These are phyloP conservation scores for Candida sojae DNA, from an alignment of 1,139 yeast species.

Conservation along the genomic window DNA sequence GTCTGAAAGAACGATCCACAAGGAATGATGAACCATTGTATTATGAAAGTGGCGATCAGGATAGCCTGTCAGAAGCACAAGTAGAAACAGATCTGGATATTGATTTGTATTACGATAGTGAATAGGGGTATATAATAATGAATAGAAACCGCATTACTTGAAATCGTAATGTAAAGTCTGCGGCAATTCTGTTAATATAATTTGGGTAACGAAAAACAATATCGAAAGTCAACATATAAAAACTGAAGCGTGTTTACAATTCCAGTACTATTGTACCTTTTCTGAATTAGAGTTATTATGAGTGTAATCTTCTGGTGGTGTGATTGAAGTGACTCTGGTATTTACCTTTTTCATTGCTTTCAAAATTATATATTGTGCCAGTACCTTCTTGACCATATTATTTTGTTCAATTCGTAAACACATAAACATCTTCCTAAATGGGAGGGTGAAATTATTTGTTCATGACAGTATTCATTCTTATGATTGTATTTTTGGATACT, in stretches of 20 bases:
- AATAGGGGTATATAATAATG: not conserved
- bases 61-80: constrained; percentile 1
- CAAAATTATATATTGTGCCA: not conserved
- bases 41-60: constrained; percentile 5
- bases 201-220: too few relatives aligned
- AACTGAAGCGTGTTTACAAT: not conserved
- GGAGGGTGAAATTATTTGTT: not conserved
- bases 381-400: not conserved
- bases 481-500: too few relatives aligned
- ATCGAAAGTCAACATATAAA: too few relatives aligned
- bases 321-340: not conserved
- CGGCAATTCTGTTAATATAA: too few relatives aligned
- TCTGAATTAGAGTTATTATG: not conserved
- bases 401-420: not conserved
- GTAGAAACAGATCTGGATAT: constrained; percentile 7
- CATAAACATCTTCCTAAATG: not conserved
- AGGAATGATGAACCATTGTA: not conserved
- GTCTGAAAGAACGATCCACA: not conserved
- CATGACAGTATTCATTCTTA: too few relatives aligned
- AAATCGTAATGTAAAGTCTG: not conserved
- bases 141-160: not conserved
- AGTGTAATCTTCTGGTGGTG: not conserved
- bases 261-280: not conserved
- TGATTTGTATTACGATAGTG: constrained; percentile 16
- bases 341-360: not conserved